These are phyloP conservation scores for Phylloporus sp. DNA, from an alignment of 768 basidiomycete species.

Conservation along the genomic window DNA sequence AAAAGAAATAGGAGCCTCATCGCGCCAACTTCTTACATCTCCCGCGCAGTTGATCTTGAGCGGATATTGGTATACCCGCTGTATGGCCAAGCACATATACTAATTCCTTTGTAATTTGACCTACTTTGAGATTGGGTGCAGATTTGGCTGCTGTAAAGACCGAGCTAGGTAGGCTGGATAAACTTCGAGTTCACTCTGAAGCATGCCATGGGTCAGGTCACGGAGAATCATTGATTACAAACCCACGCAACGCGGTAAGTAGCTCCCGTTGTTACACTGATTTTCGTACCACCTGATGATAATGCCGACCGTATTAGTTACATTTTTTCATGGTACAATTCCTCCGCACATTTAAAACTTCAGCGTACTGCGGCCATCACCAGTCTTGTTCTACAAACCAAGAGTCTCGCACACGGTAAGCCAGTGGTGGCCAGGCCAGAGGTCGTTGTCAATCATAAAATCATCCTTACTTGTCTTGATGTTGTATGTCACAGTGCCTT, in stretches of 20 bases:
- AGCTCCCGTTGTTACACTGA: too few relatives aligned
- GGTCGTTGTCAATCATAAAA: constrained; percentile 21
- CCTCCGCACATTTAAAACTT: too few relatives aligned
- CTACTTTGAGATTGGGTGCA: neutral
- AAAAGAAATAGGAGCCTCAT: constrained; percentile 57
- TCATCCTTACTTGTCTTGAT: constrained; percentile 12
- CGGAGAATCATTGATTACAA: too few relatives aligned
- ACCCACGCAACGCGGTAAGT: too few relatives aligned
- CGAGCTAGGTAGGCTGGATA: too few relatives aligned
- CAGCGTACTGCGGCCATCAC: neutral
- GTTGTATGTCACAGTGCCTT: constrained; percentile 6
- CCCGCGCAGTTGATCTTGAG: constrained; percentile 16
- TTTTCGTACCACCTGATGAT: neutral
- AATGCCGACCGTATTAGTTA: neutral
- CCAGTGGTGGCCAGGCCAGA: constrained; percentile 26
- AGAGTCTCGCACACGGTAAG: constrained; percentile 15
- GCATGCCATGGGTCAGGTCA: too few relatives aligned
- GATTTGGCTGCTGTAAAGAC: neutral
- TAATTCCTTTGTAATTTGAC: constrained; percentile 23
- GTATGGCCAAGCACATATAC: constrained; percentile 19
- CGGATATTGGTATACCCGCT: constrained; percentile 28
- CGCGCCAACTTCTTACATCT: constrained; percentile 16
- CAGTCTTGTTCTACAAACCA: constrained; percentile 10
- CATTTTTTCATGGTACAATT: too few relatives aligned
- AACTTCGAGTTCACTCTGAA: neutral